A percentile compares a stretch with the other conserved stretches of the same genome.
phyloP scores from a whole-genome alignment of 2,329 filamentous ascomycete genomes.

The Epichloe elymi region DNA sequence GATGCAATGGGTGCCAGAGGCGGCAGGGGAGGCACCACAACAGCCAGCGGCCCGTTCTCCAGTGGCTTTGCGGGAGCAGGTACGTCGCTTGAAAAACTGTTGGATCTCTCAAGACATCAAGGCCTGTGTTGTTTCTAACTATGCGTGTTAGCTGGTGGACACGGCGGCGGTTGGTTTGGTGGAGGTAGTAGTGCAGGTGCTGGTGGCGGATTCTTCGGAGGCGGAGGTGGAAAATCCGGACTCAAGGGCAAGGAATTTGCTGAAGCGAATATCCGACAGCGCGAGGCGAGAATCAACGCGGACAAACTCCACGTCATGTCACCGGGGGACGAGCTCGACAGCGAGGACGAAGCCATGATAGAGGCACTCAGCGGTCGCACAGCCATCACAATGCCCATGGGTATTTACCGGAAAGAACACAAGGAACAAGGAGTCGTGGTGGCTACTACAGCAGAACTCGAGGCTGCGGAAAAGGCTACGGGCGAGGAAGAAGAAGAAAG shows the following conservation, averaged over 20 bases:
- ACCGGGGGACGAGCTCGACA: constrained; percentile 30
- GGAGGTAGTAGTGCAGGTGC: constrained; percentile 17
- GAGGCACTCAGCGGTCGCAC: constrained; percentile 18
- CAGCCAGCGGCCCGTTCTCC: constrained; percentile 28
- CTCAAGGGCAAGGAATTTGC: constrained; percentile 27
- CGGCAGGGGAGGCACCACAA: constrained; percentile 21
- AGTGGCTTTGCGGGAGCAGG: constrained; percentile 16
- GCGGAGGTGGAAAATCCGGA: constrained; percentile 17
- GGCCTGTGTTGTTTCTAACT: not conserved
- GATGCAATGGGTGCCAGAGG: constrained; percentile 30
- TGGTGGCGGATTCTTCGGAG: constrained; percentile 15
- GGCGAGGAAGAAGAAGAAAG: constrained; percentile 33
- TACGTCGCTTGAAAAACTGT: constrained; percentile 1
- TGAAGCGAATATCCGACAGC: constrained; percentile 18
- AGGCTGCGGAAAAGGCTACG: constrained; percentile 35
- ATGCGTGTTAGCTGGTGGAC: constrained; percentile 9
- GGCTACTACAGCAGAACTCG: constrained; percentile 43
- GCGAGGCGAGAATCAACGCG: constrained; percentile 41
- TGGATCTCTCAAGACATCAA: not conserved
- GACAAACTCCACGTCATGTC: constrained; percentile 37
- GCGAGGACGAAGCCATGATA: constrained; percentile 30
- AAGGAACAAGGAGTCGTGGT: constrained; percentile 40
- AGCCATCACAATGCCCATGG: constrained; percentile 35
- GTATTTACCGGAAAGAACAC: constrained; percentile 40
- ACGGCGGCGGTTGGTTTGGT: constrained; percentile 18